These are phyloP conservation scores for Trametes cinnabarina DNA, from an alignment of 768 basidiomycete species.

Conservation along the genomic window DNA sequence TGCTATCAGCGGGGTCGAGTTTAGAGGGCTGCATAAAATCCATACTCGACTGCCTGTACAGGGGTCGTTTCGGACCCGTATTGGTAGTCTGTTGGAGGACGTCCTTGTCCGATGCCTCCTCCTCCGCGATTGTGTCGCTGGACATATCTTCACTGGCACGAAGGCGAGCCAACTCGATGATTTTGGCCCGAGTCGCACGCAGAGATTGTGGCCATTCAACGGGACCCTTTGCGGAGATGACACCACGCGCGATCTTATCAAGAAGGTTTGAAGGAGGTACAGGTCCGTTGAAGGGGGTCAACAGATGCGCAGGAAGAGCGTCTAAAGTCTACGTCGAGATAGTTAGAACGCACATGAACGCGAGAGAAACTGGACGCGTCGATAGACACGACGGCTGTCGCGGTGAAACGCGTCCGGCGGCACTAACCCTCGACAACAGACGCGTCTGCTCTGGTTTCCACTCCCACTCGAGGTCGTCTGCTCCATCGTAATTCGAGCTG, in stretches of 20 bases:
- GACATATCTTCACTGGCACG: slow-evolving; percentile 52
- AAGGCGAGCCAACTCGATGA: slow-evolving; percentile 71
- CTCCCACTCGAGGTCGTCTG: slow-evolving; percentile 62
- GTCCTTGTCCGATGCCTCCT: slow-evolving; percentile 45
- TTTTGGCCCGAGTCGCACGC: slow-evolving; percentile 77
- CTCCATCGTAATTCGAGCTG: slow-evolving; percentile 67
- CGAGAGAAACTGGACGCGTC: slow-evolving; percentile 13
- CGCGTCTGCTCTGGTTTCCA: slow-evolving; percentile 75
- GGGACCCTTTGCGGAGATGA: slow-evolving; percentile 71
- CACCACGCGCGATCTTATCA: slow-evolving; percentile 81
- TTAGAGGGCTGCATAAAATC: slow-evolving; percentile 66
- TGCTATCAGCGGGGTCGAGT: slow-evolving; percentile 47
- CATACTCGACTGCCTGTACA: slow-evolving; percentile 85
- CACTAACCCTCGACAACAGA: slow-evolving; percentile 62
- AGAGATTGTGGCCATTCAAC: slow-evolving; percentile 81
- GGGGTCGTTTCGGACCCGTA: slow-evolving; percentile 50
- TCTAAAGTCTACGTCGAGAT: slow-evolving; percentile 62
- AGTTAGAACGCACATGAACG: slow-evolving; percentile 13
- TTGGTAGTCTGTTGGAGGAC: slow-evolving; percentile 49
- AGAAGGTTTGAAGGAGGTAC: slow-evolving; percentile 84
- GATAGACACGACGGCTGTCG: background rate
- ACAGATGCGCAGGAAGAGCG: slow-evolving; percentile 76
- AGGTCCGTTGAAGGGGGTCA: slow-evolving; percentile 83
- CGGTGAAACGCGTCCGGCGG: slow-evolving; percentile 9
- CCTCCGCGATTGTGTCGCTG: slow-evolving; percentile 43